Percentiles rank a stretch among this genome's conserved stretches.
Conservation (phyloP, 1,284 basidiomycete genomes). For the Wallemia hederae region DNA sequence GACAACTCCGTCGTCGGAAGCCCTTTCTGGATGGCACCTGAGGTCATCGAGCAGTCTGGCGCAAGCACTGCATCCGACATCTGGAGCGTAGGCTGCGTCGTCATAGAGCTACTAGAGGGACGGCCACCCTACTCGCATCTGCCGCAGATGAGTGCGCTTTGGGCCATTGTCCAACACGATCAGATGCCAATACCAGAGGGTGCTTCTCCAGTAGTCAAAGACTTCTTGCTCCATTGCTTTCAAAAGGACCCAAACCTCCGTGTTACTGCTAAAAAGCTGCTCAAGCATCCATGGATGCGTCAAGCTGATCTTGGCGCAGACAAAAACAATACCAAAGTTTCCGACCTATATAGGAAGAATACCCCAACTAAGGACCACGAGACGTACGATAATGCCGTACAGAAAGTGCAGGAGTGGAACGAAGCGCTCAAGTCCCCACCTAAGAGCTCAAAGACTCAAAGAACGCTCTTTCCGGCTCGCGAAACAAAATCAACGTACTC, state of each 20-base stretch:
- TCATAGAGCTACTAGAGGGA: conserved; percentile 83
- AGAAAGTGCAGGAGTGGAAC: conserved; percentile 94
- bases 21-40: conserved; percentile 98
- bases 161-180: conserved; percentile 92
- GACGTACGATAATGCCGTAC: conserved; percentile 73
- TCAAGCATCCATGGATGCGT: conserved; percentile 80
- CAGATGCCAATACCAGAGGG: conserved; percentile 84
- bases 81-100: conserved; percentile 87
- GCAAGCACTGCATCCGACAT: conserved; percentile 91
- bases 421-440: conserved; percentile 48
- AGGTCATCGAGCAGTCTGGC: conserved; percentile 87
- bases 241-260: conserved; percentile 89
- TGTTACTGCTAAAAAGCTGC: conserved; percentile 69
- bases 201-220: conserved; percentile 56
- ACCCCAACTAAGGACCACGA: conserved; percentile 12
- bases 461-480: conserved; percentile 8
- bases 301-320: conserved; percentile 1
- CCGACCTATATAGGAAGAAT: neutral
- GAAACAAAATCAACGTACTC: conserved; percentile 9
- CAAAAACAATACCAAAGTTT: neutral
- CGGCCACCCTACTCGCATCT: conserved; percentile 85
- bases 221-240: conserved; percentile 90
- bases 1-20: conserved; percentile 81
- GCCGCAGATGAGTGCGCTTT: conserved; percentile 91
- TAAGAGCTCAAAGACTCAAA: conserved; percentile 5